Evolutionary conservation across 1,284 basidiomycete genomes (phyloP), one percentile per base, ranked within the genome.

Genomic region (Malassezia sympodialis): DNA sequence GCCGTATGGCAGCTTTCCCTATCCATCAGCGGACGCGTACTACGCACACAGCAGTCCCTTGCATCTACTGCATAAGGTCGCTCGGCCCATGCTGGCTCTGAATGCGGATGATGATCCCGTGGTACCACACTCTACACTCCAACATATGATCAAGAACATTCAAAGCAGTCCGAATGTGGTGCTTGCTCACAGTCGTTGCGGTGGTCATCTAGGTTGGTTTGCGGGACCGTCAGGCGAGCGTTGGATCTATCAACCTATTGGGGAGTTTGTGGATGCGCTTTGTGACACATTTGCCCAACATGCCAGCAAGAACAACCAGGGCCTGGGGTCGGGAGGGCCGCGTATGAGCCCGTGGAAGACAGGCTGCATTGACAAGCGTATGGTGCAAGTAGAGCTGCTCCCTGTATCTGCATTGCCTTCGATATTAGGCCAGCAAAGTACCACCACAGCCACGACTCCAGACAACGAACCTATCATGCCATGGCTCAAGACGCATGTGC

Each of bases 121-220:
- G 45, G 83, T 96, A 23, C 84, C 77, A 0, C 40, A 23, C 42
- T 32, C 42, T 46, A 53, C 57, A 58, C 35, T 65, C 58, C 57
- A 60, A 27, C 62, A 57, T 4, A 49, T 60, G n/a, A 49, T 58
- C 54, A 23, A 71, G 69, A 39, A 86, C 83, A 3, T 78, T 67
- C 78, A 79, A 53, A 79, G 78, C 11, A 86, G 84, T 56, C 76
- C 78, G 1, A 82, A 83, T 72, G 82, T 89, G 11, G 80, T 84
- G 10, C 81, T 87, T 68, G 85, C 80, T 12, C 77, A 87, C 51
- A 93, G 93, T 0, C 77, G 79, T 31, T 79, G 80, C 15, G 93
- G 94, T 1, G 94, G 94, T 0, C 93, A 98, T 77, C 79, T 98
- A 15, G 93, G 93, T 28, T 96, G 89, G 91, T 96, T 93, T 72